Percentiles rank a stretch among this genome's conserved stretches.
Evolutionary conservation across 352 stramenopile species (phyloP).

Genomic region (Phytophthora macrochlamydospora): DNA sequence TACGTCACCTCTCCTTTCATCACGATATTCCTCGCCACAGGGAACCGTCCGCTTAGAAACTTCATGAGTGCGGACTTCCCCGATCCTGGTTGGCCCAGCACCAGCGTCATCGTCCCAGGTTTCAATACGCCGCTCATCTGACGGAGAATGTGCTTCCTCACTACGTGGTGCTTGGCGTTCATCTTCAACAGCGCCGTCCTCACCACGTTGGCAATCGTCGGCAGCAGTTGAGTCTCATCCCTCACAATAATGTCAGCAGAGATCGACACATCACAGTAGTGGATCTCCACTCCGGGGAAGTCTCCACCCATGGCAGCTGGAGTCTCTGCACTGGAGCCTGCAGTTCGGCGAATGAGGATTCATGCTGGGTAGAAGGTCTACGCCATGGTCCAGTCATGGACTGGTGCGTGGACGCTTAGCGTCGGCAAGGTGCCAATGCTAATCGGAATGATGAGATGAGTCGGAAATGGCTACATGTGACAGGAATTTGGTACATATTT

Average conservation of each 20-base stretch:
- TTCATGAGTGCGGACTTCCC: background rate
- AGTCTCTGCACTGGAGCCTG: background rate
- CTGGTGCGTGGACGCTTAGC: too few species aligned
- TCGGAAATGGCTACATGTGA: too few species aligned
- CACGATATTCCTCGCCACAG: background rate
- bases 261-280: constrained; percentile 26
- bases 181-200: constrained; percentile 10
- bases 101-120: background rate
- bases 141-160: constrained; percentile 41
- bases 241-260: constrained; percentile 17
- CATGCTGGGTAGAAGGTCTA: background rate
- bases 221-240: constrained; percentile 10
- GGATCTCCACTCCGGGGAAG: constrained; percentile 23
- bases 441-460: too few species aligned
- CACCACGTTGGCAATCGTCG: constrained; percentile 15
- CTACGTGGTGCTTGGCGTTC: constrained; percentile 31
- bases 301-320: constrained; percentile 25
- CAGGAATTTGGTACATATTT: too few species aligned
- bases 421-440: too few species aligned
- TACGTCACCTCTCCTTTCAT: background rate
- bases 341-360: background rate
- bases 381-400: background rate
- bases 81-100: background rate
- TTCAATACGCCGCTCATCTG: constrained; percentile 32
- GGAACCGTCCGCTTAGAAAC: background rate